Conservation (phyloP, 805 yeast genomes). For the Zygotorulaspora sp. region DNA sequence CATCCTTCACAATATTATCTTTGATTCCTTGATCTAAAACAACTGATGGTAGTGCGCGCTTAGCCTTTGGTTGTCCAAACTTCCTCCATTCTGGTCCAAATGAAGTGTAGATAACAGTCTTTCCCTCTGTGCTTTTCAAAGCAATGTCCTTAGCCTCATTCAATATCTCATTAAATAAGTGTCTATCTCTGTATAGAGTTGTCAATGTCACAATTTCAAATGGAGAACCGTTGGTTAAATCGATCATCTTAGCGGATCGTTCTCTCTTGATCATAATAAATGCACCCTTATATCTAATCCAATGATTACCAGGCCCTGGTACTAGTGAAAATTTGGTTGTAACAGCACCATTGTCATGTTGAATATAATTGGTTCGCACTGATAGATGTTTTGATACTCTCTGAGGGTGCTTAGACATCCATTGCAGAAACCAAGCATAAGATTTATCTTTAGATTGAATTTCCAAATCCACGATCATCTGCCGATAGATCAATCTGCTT, state of each 20-base stretch:
- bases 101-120: slow-evolving; percentile 87
- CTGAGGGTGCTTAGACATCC: slow-evolving; percentile 85
- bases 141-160: slow-evolving; percentile 85
- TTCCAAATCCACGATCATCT: slow-evolving; percentile 84
- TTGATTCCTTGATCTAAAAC: slow-evolving; percentile 74
- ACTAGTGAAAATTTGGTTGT: slow-evolving; percentile 83
- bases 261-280: slow-evolving; percentile 86
- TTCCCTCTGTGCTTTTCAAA: slow-evolving; percentile 77
- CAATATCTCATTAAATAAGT: slow-evolving; percentile 62
- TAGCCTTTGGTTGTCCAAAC: slow-evolving; percentile 90
- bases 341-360: slow-evolving; percentile 90
- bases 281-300: slow-evolving; percentile 80
- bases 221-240: slow-evolving; percentile 87
- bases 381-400: slow-evolving; percentile 78
- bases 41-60: slow-evolving; percentile 79
- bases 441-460: slow-evolving; percentile 91
- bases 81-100: slow-evolving; percentile 99
- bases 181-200: slow-evolving; percentile 77
- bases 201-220: slow-evolving; percentile 94
- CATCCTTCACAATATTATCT: slow-evolving; percentile 63
- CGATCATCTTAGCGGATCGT: slow-evolving; percentile 82
- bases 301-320: slow-evolving; percentile 96
- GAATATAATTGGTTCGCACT: slow-evolving; percentile 80
- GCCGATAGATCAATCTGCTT: slow-evolving; percentile 69
- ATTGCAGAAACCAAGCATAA: slow-evolving; percentile 89